phyloP scores from a whole-genome alignment of 768 basidiomycete species.

The Pisolithus marmoratus region DNA sequence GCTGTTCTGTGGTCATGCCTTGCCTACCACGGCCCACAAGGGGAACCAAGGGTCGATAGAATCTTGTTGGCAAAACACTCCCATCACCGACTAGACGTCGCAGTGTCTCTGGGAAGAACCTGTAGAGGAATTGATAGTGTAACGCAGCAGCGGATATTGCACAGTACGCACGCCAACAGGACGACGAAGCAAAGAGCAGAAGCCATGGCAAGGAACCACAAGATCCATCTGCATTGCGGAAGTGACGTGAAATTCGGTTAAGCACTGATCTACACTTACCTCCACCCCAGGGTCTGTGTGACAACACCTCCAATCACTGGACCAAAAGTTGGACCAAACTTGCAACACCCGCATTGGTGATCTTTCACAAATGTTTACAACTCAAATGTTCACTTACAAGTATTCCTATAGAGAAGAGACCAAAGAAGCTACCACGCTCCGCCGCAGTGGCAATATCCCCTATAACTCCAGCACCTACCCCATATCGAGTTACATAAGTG shows the following conservation, averaged over 20 bases:
- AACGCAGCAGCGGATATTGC: slow-evolving; percentile 15
- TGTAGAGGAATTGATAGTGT: slow-evolving; percentile 22
- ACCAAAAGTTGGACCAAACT: slow-evolving; percentile 53
- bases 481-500: background rate
- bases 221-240: slow-evolving; percentile 40
- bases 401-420: slow-evolving; percentile 61
- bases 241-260: too few species aligned
- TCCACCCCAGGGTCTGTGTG: slow-evolving; percentile 57
- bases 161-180: slow-evolving; percentile 38
- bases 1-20: background rate
- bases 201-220: slow-evolving; percentile 56
- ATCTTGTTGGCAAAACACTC: slow-evolving; percentile 19
- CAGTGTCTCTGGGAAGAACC: slow-evolving; percentile 19
- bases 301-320: slow-evolving; percentile 50
- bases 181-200: slow-evolving; percentile 40
- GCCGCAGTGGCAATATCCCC: slow-evolving; percentile 69
- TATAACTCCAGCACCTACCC: slow-evolving; percentile 65
- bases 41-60: slow-evolving; percentile 24
- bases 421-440: slow-evolving; percentile 73
- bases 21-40: slow-evolving; percentile 20
- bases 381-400: slow-evolving; percentile 35
- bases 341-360: background rate
- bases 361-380: background rate
- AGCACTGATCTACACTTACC: slow-evolving; percentile 26
- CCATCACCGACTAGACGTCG: slow-evolving; percentile 25